phyloP scores from a whole-genome alignment of 176 grass and related monocot genomes.

The Musa acuminata region DNA sequence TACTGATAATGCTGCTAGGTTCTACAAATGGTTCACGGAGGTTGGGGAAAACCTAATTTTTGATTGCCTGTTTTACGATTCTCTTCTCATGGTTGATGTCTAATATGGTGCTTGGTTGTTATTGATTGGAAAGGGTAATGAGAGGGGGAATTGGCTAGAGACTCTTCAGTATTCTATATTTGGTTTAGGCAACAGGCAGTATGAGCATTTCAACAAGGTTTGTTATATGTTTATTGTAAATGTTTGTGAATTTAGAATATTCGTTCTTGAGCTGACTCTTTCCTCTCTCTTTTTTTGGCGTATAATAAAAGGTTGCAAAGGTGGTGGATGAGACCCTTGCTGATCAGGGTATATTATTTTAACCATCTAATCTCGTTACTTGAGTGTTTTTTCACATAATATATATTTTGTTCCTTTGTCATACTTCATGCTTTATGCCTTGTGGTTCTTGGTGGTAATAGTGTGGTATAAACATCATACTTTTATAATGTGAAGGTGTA shows the following conservation, averaged over 20 bases:
- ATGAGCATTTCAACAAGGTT: slow-evolving; percentile 99
- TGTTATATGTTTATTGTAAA: neutral
- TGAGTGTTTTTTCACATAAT: neutral
- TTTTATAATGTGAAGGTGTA: too few relatives aligned
- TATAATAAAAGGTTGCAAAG: slow-evolving; percentile 53
- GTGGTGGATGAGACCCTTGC: slow-evolving; percentile 63
- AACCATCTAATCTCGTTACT: neutral
- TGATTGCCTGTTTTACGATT: neutral
- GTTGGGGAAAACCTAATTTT: slow-evolving; percentile 11
- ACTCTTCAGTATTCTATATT: slow-evolving; percentile 71
- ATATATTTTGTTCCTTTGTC: neutral
- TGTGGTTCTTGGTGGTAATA: too few relatives aligned
- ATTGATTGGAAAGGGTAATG: slow-evolving; percentile 41
- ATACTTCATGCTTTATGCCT: too few relatives aligned
- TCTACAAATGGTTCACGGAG: slow-evolving; percentile 96
- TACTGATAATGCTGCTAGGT: slow-evolving; percentile 87
- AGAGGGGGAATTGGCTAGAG: slow-evolving; percentile 50
- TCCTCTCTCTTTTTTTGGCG: neutral
- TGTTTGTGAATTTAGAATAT: neutral
- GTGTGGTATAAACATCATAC: too few relatives aligned
- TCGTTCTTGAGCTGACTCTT: neutral
- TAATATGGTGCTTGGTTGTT: slow-evolving; percentile 8
- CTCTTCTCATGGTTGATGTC: slow-evolving; percentile 4
- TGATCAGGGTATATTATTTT: slow-evolving; percentile 54
- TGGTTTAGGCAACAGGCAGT: slow-evolving; percentile 84